Conservation (phyloP, 192 early-diverging fungal genomes). For the Entrophospora sp. region DNA sequence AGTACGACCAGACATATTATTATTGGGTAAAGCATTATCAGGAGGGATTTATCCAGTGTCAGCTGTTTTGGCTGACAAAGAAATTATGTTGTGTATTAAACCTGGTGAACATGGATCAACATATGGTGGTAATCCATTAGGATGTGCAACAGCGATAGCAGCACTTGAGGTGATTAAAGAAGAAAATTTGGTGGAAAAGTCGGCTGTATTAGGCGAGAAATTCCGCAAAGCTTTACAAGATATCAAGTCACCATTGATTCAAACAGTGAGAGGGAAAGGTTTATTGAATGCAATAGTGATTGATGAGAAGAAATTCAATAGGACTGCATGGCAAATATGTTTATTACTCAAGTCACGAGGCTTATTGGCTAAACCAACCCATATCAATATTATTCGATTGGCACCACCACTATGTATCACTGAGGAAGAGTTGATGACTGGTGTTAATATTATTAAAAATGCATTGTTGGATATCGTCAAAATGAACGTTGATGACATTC, state of each 20-base stretch:
- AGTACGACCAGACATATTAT: constrained; percentile 86
- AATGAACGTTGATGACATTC: constrained; percentile 52
- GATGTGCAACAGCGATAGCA: constrained; percentile 87
- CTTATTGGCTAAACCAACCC: constrained; percentile 95
- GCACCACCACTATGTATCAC: constrained; percentile 93
- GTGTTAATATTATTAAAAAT: constrained; percentile 69
- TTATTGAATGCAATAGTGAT: constrained; percentile 96
- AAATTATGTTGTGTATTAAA: constrained; percentile 73
- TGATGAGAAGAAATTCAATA: constrained; percentile 68
- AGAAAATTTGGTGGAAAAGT: constrained; percentile 77
- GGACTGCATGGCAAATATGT: constrained; percentile 97
- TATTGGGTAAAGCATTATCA: constrained; percentile 96
- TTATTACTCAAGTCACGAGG: constrained; percentile 87
- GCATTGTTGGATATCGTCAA: constrained; percentile 64
- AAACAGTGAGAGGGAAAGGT: constrained; percentile 81
- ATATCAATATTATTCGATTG: constrained; percentile 95
- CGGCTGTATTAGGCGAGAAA: constrained; percentile 67
- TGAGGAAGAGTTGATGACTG: constrained; percentile 77
- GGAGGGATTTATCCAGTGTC: constrained; percentile 96
- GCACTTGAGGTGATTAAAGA: constrained; percentile 93
- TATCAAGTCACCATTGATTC: constrained; percentile 71
- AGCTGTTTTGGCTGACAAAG: constrained; percentile 79
- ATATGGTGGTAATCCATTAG: constrained; percentile 96
- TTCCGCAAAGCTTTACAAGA: constrained; percentile 73
- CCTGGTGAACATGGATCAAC: constrained; percentile 96